Percentiles rank a stretch among this genome's conserved stretches.
Conservation (phyloP, 2,329 filamentous ascomycete genomes). For the Talaromyces sp. region DNA sequence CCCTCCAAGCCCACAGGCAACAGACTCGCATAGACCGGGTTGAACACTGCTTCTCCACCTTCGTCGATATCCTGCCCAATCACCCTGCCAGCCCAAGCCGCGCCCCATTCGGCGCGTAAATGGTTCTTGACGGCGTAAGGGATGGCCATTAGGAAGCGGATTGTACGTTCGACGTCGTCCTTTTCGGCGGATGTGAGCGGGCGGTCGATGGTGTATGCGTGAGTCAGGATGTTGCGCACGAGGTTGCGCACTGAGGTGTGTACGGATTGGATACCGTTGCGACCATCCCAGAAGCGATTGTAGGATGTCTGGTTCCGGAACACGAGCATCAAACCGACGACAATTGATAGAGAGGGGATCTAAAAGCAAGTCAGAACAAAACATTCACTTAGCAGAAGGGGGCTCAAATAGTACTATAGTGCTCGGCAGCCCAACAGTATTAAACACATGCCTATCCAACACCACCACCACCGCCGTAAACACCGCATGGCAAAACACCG, state of each 20-base stretch:
- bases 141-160: slow-evolving; percentile 55
- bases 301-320: slow-evolving; percentile 61
- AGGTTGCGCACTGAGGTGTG: slow-evolving; percentile 56
- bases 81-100: slow-evolving; percentile 30
- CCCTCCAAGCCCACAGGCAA: slow-evolving; percentile 46
- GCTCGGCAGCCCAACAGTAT: slow-evolving; percentile 50
- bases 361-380: slow-evolving; percentile 13
- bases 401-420: slow-evolving; percentile 44
- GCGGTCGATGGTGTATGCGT: slow-evolving; percentile 31
- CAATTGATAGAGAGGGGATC: slow-evolving; percentile 59
- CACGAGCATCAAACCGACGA: slow-evolving; percentile 62
- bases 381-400: too few relatives aligned
- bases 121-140: slow-evolving; percentile 61
- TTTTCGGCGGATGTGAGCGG: slow-evolving; percentile 39
- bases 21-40: slow-evolving; percentile 47
- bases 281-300: slow-evolving; percentile 59
- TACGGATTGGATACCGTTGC: slow-evolving; percentile 52
- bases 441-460: slow-evolving; percentile 47
- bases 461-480: slow-evolving; percentile 56
- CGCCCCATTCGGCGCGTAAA: slow-evolving; percentile 57
- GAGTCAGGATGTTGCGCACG: slow-evolving; percentile 50
- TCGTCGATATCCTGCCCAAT: slow-evolving; percentile 25
- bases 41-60: slow-evolving; percentile 25
- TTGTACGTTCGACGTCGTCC: slow-evolving; percentile 52
- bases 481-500: slow-evolving; percentile 52